Base-by-base conservation (phyloP, 805 yeast genomes). In the Yamadazyma tumulicola region DNA sequence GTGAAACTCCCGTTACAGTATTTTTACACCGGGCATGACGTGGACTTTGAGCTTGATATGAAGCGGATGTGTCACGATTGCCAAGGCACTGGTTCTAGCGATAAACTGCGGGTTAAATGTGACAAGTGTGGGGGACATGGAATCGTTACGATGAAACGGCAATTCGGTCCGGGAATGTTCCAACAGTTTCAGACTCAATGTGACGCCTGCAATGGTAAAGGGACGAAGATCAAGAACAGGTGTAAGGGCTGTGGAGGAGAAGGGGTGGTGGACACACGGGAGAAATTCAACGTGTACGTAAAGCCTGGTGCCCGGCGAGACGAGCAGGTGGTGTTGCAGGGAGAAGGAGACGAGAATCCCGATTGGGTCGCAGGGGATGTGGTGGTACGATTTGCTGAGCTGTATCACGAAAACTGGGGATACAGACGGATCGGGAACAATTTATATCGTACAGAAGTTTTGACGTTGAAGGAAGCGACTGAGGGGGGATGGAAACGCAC, bases 81-180 rank as follows among this genome's bases (percentile, higher is more conserved):
- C 59, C 69, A 75, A 4, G 98, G 97, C 9, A 67, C 83, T 4
- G 98, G 98, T 1, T 79, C 93, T 1, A 74, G 77, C 30, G 97
- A 89, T 57, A 88, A 91, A 9, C 58, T 78, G 48, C 69, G 67
- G 7, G 81, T 79, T 35, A 59, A 55, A 21, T 93, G 98, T 67
- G 44, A 57, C 1, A 63, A 61, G 32, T 93, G 98, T 66, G 56
- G 68, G 9, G 98, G 98, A 4, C 60, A 63, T 17, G 98, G 98
- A 18, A 67, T 81, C 15, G 59, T 75, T 24, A 54, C 79, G 6
- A 74, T 81, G 36, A 71, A 77, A 32, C 69, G 82, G 39, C 95
- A 89, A 55, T 60, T 91, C 45, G 97, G 86, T 0, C 95, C 94
- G 4, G 89, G 89, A 6, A 85, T 93, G 87, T 65, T 85, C 42